These are phyloP conservation scores for Plasmodium fragile DNA, from an alignment of 169 alveolate species.

Conservation along the genomic window DNA sequence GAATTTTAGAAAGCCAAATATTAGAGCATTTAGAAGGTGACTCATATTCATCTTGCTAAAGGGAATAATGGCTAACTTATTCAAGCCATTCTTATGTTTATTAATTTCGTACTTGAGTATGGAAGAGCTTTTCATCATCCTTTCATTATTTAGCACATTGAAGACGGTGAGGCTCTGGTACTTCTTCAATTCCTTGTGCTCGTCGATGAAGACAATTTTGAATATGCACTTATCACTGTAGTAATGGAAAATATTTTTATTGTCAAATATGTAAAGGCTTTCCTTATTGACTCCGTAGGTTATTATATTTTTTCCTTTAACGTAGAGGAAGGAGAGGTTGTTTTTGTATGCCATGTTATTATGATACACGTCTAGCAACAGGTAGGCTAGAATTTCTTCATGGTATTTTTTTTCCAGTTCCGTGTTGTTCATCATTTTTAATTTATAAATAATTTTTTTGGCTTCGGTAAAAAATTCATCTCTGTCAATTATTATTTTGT, in stretches of 20 bases:
- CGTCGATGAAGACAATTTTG: conserved; percentile 49
- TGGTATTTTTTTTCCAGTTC: conserved; percentile 17
- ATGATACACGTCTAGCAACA: conserved; percentile 54
- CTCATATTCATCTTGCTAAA: conserved; percentile 62
- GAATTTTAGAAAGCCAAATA: conserved; percentile 63
- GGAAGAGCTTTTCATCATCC: conserved; percentile 15
- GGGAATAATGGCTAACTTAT: conserved; percentile 57
- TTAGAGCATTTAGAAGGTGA: conserved; percentile 36
- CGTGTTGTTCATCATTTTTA: conserved; percentile 19
- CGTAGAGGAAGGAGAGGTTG: conserved; percentile 6
- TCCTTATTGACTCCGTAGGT: conserved; percentile 35
- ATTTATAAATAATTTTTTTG: conserved; percentile 35
- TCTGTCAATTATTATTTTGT: conserved; percentile 34
- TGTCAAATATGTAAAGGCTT: conserved; percentile 48
- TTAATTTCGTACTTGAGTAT: conserved; percentile 32
- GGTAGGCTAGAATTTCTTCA: conserved; percentile 37
- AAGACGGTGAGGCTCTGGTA: conserved; percentile 27
- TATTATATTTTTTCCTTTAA: conserved; percentile 55
- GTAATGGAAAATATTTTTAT: conserved; percentile 61
- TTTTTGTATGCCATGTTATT: conserved; percentile 48
- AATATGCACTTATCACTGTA: conserved; percentile 60
- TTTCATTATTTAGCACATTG: conserved; percentile 60
- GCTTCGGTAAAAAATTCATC: conserved; percentile 38
- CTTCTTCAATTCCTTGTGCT: conserved; percentile 8
- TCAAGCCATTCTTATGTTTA: conserved; percentile 55